Conservation (phyloP, 768 basidiomycete species). For the Lentinula lateritia region DNA sequence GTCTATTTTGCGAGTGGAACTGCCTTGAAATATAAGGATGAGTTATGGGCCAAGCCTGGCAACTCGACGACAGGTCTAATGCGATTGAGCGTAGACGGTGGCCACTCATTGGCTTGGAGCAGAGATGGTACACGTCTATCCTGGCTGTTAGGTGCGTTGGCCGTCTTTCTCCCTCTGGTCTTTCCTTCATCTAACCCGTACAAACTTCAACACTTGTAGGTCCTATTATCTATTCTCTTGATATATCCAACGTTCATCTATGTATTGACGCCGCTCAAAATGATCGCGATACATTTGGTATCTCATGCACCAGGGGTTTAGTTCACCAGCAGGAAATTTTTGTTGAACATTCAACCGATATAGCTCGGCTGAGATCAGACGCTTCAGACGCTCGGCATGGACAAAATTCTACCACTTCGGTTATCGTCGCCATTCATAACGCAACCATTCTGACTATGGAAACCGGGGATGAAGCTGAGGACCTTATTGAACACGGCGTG, state of each 20-base stretch:
- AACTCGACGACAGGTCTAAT: conserved; percentile 58
- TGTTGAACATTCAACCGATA: conserved; percentile 57
- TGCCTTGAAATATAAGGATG: conserved; percentile 30
- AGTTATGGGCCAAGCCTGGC: conserved; percentile 66
- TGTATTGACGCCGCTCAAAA: conserved; percentile 43
- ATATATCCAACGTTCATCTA: conserved; percentile 41
- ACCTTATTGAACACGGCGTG: conserved; percentile 48
- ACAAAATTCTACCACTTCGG: conserved; percentile 21
- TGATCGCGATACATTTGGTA: conserved; percentile 54
- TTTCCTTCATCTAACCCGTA: background rate
- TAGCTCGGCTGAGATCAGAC: conserved; percentile 51
- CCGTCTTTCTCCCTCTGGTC: background rate
- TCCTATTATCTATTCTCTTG: conserved; percentile 56
- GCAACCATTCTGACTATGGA: conserved; percentile 71
- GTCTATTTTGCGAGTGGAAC: conserved; percentile 50
- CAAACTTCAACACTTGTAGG: conserved; percentile 27
- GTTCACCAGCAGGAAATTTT: conserved; percentile 52
- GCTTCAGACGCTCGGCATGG: conserved; percentile 21
- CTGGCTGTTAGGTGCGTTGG: conserved; percentile 60
- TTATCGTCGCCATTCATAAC: conserved; percentile 56
- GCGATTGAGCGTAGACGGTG: conserved; percentile 65
- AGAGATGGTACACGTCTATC: conserved; percentile 59
- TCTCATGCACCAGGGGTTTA: conserved; percentile 50
- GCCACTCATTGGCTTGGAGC: conserved; percentile 63
- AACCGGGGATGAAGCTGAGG: conserved; percentile 37